A percentile compares a stretch with the other conserved stretches of the same genome.
phyloP scores from a whole-genome alignment of 179 eudicot species.

The Actinidia arguta region DNA sequence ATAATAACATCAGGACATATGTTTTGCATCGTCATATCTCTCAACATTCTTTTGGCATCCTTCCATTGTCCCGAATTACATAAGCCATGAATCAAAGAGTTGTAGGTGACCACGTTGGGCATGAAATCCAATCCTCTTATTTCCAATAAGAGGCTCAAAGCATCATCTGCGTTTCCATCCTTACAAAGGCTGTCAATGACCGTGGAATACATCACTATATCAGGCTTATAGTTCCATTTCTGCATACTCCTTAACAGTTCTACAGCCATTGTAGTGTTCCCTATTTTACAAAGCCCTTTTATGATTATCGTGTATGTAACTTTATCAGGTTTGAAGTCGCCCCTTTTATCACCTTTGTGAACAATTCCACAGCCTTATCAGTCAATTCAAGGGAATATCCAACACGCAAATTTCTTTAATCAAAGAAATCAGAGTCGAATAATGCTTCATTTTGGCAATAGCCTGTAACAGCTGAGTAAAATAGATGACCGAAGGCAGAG shows the following conservation, averaged over 20 bases:
- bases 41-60: not conserved
- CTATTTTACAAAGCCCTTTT: not conserved
- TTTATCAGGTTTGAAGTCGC: not conserved
- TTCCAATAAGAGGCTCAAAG: not conserved
- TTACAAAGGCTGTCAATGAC: not conserved
- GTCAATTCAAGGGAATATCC: not conserved
- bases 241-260: not conserved
- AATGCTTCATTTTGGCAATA: slow-evolving; percentile 2
- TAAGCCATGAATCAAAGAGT: slow-evolving; percentile 7
- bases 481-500: not conserved
- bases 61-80: not conserved
- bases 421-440: not conserved
- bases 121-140: not conserved
- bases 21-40: not conserved
- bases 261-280: not conserved
- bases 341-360: not conserved
- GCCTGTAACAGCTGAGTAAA: not conserved
- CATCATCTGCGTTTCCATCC: not conserved
- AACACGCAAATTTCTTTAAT: not conserved
- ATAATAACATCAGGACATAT: not conserved
- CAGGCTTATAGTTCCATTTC: not conserved
- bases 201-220: not conserved
- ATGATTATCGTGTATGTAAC: not conserved
- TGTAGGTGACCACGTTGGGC: not conserved
- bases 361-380: not conserved